phyloP scores from a whole-genome alignment of 2,329 filamentous ascomycete genomes.

The Cordyceps fumosorosea region DNA sequence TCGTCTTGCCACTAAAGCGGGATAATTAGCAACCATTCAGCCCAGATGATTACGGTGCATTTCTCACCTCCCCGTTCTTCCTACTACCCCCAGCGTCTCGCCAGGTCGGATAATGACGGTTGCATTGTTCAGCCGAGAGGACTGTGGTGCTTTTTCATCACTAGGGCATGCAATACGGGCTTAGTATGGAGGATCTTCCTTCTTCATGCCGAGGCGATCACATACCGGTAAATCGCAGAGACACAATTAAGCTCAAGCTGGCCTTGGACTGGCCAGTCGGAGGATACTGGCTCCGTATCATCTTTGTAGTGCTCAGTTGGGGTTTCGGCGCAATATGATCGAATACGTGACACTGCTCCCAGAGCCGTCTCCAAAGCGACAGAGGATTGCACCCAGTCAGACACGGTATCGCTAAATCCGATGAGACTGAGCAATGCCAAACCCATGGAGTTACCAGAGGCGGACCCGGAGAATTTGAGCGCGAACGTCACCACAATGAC shows the following conservation, averaged over 20 bases:
- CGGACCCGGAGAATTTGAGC: not conserved
- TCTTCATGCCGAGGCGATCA: not conserved
- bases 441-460: not conserved
- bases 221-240: not conserved
- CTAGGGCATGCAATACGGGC: not conserved
- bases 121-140: not conserved
- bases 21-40: not conserved
- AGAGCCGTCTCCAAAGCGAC: not conserved
- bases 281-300: not conserved
- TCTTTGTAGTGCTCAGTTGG: not conserved
- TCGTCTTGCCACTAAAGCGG: not conserved
- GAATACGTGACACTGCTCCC: not conserved
- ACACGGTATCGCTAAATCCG: not conserved
- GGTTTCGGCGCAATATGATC: not conserved
- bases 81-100: not conserved
- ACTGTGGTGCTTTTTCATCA: not conserved
- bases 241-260: not conserved
- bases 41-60: not conserved
- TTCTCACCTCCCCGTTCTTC: constrained; percentile 1
- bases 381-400: not conserved
- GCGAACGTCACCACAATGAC: not conserved
- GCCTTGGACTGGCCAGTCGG: not conserved
- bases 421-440: not conserved
- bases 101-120: not conserved
- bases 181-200: not conserved